Conservation (phyloP, 2,329 filamentous ascomycete genomes). For the Elsinoe necatrix region DNA sequence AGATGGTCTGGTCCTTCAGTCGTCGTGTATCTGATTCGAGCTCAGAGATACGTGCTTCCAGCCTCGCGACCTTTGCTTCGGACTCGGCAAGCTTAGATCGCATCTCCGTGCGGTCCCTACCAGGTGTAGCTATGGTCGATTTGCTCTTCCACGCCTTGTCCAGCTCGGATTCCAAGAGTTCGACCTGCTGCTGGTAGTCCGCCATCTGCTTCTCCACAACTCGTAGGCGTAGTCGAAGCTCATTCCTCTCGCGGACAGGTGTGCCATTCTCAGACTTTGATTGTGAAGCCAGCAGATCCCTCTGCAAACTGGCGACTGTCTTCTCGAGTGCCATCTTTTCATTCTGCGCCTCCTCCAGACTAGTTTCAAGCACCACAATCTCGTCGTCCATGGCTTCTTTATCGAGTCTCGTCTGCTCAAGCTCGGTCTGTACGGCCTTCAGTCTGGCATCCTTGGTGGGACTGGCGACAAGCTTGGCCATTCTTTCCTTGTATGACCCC, state of each 20-base stretch:
- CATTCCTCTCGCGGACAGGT: slow-evolving; percentile 30
- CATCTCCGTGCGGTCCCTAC: slow-evolving; percentile 29
- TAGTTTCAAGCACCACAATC: slow-evolving; percentile 39
- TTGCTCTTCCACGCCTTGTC: slow-evolving; percentile 24
- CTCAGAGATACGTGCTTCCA: slow-evolving; percentile 49
- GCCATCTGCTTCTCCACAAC: slow-evolving; percentile 27
- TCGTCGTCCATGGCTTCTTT: slow-evolving; percentile 49
- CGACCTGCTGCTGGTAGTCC: slow-evolving; percentile 28
- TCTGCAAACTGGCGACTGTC: slow-evolving; percentile 40
- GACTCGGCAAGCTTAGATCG: slow-evolving; percentile 29
- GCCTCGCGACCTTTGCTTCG: slow-evolving; percentile 28
- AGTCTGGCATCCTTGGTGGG: slow-evolving; percentile 17
- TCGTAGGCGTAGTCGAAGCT: slow-evolving; percentile 26
- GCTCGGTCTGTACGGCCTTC: slow-evolving; percentile 30
- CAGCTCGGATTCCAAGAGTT: slow-evolving; percentile 31
- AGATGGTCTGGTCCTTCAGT: slow-evolving; percentile 38
- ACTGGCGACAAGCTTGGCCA: slow-evolving; percentile 19
- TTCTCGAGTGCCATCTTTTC: slow-evolving; percentile 53
- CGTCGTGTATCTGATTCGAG: slow-evolving; percentile 48
- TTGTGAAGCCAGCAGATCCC: slow-evolving; percentile 27
- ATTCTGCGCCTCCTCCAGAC: slow-evolving; percentile 34
- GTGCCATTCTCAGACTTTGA: slow-evolving; percentile 33
- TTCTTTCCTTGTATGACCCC: slow-evolving; percentile 25
- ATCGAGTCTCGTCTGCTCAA: slow-evolving; percentile 31
- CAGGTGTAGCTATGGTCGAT: slow-evolving; percentile 25